phyloP scores from a whole-genome alignment of 2,329 filamentous ascomycete species.

The Coniochaeta sp. region DNA sequence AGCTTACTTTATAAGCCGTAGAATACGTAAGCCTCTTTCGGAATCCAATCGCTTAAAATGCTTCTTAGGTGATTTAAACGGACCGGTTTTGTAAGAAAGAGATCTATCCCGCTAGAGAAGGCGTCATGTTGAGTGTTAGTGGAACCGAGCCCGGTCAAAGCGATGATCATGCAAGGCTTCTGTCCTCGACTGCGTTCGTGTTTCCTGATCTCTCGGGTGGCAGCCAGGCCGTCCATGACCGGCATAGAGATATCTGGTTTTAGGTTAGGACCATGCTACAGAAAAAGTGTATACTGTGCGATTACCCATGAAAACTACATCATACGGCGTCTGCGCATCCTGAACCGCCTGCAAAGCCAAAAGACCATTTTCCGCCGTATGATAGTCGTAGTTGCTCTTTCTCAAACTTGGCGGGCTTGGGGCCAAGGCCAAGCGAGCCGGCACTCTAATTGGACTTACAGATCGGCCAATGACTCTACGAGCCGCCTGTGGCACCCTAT shows the following conservation, averaged over 20 bases:
- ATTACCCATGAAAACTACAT: constrained; percentile 7
- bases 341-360: constrained; percentile 3
- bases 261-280: neutral
- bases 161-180: constrained; percentile 6
- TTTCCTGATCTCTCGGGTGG: neutral
- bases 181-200: neutral
- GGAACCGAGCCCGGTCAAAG: constrained; percentile 8
- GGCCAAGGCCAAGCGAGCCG: no score
- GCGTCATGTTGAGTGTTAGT: constrained; percentile 6
- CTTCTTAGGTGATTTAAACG: constrained; percentile 6
- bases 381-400: constrained; percentile 5
- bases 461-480: no score
- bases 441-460: no score
- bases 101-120: constrained; percentile 6
- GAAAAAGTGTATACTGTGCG: neutral
- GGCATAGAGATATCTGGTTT: constrained; percentile 4
- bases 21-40: neutral
- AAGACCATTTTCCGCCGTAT: constrained; percentile 5
- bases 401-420: no score
- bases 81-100: constrained; percentile 10
- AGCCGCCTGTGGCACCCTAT: no score
- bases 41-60: constrained; percentile 6
- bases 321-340: constrained; percentile 3
- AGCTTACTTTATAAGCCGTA: no score
- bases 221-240: constrained; percentile 1